phyloP scores from a whole-genome alignment of 1,139 yeast species.

The Entelexis sorbosivorans region DNA sequence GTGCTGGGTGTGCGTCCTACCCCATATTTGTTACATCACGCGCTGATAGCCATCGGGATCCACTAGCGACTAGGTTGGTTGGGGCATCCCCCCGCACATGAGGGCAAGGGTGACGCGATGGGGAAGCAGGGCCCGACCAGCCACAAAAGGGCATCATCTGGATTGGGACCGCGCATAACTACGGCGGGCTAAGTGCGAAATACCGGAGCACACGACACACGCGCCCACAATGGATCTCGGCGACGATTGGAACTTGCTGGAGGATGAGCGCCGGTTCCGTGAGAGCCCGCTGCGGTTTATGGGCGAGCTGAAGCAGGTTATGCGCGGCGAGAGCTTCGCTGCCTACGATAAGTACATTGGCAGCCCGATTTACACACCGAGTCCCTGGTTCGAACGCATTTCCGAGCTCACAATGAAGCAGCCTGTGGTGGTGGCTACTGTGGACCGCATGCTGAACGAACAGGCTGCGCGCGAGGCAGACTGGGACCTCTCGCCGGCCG shows the following conservation, averaged over 20 bases:
- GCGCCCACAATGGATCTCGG: neutral
- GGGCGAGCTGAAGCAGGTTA: conserved; percentile 27
- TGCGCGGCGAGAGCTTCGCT: conserved; percentile 33
- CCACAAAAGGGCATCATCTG: neutral
- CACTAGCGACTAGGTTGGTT: neutral
- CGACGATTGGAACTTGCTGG: conserved; percentile 16
- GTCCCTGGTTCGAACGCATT: conserved; percentile 27
- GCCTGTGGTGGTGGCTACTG: conserved; percentile 27
- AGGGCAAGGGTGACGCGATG: neutral
- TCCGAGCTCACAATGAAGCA: conserved; percentile 28
- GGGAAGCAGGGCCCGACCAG: neutral
- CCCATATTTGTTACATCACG: too few relatives aligned
- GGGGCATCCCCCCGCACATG: conserved; percentile 5
- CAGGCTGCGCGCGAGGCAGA: conserved; percentile 28
- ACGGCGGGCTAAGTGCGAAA: too few relatives aligned
- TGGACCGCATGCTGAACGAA: conserved; percentile 28
- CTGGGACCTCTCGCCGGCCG: conserved; percentile 22
- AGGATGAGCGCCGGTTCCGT: conserved; percentile 27
- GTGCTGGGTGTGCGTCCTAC: too few relatives aligned
- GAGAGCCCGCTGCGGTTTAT: conserved; percentile 31
- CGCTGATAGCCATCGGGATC: neutral
- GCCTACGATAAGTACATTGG: conserved; percentile 34
- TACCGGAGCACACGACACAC: neutral
- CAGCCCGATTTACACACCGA: conserved; percentile 30
- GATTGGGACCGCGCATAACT: neutral